Evolutionary conservation across 768 basidiomycete species (phyloP).

Genomic region (Krasilnikovozyma curviuscula): DNA sequence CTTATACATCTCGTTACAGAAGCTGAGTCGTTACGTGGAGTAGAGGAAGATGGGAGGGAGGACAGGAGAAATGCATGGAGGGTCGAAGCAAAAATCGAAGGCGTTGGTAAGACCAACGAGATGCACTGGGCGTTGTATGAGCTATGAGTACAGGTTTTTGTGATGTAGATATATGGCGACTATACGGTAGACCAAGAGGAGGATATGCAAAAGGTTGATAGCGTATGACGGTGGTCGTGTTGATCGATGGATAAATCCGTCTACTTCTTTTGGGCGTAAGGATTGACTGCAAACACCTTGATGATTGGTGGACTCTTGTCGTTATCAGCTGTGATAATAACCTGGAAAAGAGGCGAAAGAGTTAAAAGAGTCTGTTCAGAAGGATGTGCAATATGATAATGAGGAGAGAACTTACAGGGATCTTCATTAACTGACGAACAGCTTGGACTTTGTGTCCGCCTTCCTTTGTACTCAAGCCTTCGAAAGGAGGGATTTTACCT

Average conservation of each 20-base stretch:
- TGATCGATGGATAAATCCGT: constrained; percentile 14
- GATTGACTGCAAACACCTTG: constrained; percentile 91
- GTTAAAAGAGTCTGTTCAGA: constrained; percentile 11
- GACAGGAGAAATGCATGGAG: no score
- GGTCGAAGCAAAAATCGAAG: no score
- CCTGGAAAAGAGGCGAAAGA: constrained; percentile 34
- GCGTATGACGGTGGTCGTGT: no score
- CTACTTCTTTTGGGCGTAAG: constrained; percentile 30
- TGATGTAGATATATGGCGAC: no score
- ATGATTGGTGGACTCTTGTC: constrained; percentile 89
- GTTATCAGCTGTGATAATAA: constrained; percentile 83
- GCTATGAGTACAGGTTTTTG: no score
- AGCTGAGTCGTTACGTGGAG: no score
- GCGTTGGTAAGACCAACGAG: no score
- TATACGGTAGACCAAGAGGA: no score
- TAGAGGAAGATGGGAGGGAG: no score
- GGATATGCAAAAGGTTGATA: no score
- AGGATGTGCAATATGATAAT: not conserved
- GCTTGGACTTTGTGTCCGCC: constrained; percentile 85
- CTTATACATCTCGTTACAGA: no score
- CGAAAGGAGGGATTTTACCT: constrained; percentile 58
- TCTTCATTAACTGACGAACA: constrained; percentile 77
- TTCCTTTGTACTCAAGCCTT: constrained; percentile 48
- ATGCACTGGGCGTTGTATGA: no score
- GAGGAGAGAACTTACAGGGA: constrained; percentile 45